These are phyloP conservation scores for Nakazawaea wickerhamii DNA, from an alignment of 805 yeast species.

Conservation along the genomic window DNA sequence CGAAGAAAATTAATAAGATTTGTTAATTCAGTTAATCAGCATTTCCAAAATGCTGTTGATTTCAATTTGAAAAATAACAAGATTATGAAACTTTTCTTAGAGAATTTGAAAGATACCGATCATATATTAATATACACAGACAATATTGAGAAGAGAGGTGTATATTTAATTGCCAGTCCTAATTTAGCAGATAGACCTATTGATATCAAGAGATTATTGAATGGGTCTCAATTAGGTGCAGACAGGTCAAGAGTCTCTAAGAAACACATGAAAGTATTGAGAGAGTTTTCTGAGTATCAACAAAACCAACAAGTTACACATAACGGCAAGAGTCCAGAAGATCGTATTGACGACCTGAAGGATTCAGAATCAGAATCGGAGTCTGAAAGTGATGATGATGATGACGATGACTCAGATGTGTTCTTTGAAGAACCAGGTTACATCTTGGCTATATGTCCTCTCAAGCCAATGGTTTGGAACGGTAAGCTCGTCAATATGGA, in stretches of 20 bases:
- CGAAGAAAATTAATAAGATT: slow-evolving; percentile 83
- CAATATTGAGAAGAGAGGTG: slow-evolving; percentile 64
- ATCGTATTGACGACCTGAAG: slow-evolving; percentile 16
- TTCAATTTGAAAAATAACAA: slow-evolving; percentile 49
- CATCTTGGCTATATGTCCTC: slow-evolving; percentile 67
- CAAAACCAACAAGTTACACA: slow-evolving; percentile 13
- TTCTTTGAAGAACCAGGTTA: slow-evolving; percentile 42
- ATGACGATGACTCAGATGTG: slow-evolving; percentile 20
- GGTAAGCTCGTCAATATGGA: slow-evolving; percentile 64
- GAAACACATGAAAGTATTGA: slow-evolving; percentile 26
- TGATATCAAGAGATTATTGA: slow-evolving; percentile 39
- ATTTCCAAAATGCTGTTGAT: slow-evolving; percentile 68
- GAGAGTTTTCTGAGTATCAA: slow-evolving; percentile 21
- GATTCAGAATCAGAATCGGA: background rate
- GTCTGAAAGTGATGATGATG: slow-evolving; percentile 25
- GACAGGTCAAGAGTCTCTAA: slow-evolving; percentile 33
- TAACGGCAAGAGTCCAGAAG: slow-evolving; percentile 5
- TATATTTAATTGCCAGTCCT: slow-evolving; percentile 74
- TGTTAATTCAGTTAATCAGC: slow-evolving; percentile 56
- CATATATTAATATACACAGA: slow-evolving; percentile 78
- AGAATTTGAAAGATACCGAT: slow-evolving; percentile 53
- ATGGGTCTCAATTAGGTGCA: slow-evolving; percentile 46
- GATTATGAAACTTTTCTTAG: slow-evolving; percentile 43
- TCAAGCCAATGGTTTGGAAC: slow-evolving; percentile 87
- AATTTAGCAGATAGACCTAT: slow-evolving; percentile 38